Percentiles rank a stretch among this genome's conserved stretches.
Evolutionary conservation across 805 yeast species (phyloP).

Genomic region (Candida dendrica): DNA sequence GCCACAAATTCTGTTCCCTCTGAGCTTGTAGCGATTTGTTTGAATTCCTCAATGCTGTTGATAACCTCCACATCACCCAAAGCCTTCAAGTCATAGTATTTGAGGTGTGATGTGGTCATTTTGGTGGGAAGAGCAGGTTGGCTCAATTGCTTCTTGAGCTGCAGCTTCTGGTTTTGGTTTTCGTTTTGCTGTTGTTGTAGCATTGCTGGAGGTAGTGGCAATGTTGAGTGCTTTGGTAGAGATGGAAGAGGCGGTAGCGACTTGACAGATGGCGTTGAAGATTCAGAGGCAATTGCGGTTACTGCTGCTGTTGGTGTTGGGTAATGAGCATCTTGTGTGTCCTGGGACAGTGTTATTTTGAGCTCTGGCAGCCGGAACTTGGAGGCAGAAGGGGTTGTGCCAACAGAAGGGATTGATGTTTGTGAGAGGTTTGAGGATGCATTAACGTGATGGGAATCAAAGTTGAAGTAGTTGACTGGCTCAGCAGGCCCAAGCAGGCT

Average conservation of each 20-base stretch:
- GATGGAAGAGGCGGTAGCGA: too few relatives aligned
- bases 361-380: neutral
- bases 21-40: neutral
- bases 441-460: constrained; percentile 1
- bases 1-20: constrained; percentile 2
- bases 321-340: neutral
- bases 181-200: neutral
- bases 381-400: neutral
- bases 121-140: constrained; percentile 1
- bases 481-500: constrained; percentile 1
- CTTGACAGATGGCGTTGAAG: too few relatives aligned
- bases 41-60: constrained; percentile 5
- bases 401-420: neutral
- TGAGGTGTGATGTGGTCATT: constrained; percentile 5
- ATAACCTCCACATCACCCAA: constrained; percentile 8
- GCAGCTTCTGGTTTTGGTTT: neutral
- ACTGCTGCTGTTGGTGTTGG: neutral
- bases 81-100: constrained; percentile 8
- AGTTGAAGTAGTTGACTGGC: constrained; percentile 6
- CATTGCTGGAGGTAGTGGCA: too few relatives aligned
- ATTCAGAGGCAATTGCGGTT: too few relatives aligned
- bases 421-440: neutral
- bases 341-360: neutral
- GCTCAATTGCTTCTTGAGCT: too few relatives aligned
- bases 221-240: too few relatives aligned